Percentiles rank a stretch among this genome's conserved stretches.
Conservation (phyloP, 805 yeast species). For the Lipomyces kockii region DNA sequence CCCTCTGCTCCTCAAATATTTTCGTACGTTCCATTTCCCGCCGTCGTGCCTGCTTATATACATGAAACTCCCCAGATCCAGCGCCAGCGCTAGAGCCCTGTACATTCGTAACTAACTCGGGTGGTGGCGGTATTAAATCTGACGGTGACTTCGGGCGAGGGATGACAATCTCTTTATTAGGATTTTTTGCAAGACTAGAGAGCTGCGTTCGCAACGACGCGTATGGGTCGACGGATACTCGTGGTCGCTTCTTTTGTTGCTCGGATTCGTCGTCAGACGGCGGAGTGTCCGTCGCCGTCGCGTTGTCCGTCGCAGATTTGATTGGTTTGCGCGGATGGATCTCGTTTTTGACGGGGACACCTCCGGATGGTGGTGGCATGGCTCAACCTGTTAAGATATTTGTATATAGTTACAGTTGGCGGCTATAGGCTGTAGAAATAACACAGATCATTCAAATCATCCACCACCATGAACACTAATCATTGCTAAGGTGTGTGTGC, state of each 20-base stretch:
- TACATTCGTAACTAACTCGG: conserved; percentile 42
- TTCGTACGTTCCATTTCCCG: conserved; percentile 42
- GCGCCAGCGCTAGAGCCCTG: conserved; percentile 47
- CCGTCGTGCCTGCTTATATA: conserved; percentile 44
- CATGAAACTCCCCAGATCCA: conserved; percentile 48
- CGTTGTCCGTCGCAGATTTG: background rate
- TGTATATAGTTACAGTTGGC: background rate
- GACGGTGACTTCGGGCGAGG: conserved; percentile 29
- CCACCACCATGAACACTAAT: too few species aligned
- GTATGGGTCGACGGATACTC: conserved; percentile 24
- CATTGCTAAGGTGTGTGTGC: background rate
- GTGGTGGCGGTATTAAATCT: conserved; percentile 37
- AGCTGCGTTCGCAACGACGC: conserved; percentile 19
- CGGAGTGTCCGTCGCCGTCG: background rate
- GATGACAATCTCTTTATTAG: conserved; percentile 20
- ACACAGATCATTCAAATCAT: background rate
- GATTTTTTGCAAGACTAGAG: conserved; percentile 19
- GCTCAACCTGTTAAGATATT: background rate
- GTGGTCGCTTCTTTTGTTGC: conserved; percentile 2
- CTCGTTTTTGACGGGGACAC: conserved; percentile 23
- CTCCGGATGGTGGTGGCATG: conserved; percentile 22
- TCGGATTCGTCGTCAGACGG: background rate
- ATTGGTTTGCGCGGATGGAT: conserved; percentile 7
- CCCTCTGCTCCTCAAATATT: conserved; percentile 38
- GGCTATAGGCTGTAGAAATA: background rate